Base-by-base conservation (phyloP, 345 rosid genomes). In the Triadica sebifera region DNA sequence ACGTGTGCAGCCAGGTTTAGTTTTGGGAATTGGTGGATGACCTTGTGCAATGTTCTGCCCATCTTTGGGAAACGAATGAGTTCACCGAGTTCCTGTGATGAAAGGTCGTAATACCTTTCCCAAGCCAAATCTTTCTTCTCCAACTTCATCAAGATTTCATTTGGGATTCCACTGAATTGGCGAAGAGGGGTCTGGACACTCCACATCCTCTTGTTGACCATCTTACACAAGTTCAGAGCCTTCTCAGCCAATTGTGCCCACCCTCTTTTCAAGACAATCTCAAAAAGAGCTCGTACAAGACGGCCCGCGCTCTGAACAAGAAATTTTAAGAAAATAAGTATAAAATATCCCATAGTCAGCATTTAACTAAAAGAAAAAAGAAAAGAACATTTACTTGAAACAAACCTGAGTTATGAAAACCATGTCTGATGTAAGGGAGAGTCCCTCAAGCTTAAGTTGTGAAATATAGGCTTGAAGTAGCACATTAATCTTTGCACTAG, bases 201-300 rank as follows among this genome's bases (percentile, higher is more conserved):
- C 99, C 99, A 93, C 93, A 93, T 95, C 80, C 98, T 89, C 90
- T 84, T 95, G 71, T 83, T 87, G 76, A 95, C 87, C 99, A 95
- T 93, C 78, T 95, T 95, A 77, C 97, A 87, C 83, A 95, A 79
- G 76, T 91, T 93, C 74, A 95, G 76, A 72, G 97, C 98, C 79
- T 93, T 95, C 86, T 95, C 98, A 41, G 98, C 85, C 74, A 95
- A 68, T 77, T 89, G 99, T n/a, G 96, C 94, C 98, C 98, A 95
- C 58, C 99, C 97, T 56, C 94, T 84, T 85, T 91, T 95, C 84
- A 95, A 77, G 74, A 89, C 96, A 75, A 95, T 95, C 84, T 93
- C 97, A 75, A 90, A 95, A 56, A 89, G 97, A 65, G 99, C 93
- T 84, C 97, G 88, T 75, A 93, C 17, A 83, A 93, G 96, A 81